phyloP scores from a whole-genome alignment of 805 yeast genomes.

The Scheffersomyces coipomensis region DNA sequence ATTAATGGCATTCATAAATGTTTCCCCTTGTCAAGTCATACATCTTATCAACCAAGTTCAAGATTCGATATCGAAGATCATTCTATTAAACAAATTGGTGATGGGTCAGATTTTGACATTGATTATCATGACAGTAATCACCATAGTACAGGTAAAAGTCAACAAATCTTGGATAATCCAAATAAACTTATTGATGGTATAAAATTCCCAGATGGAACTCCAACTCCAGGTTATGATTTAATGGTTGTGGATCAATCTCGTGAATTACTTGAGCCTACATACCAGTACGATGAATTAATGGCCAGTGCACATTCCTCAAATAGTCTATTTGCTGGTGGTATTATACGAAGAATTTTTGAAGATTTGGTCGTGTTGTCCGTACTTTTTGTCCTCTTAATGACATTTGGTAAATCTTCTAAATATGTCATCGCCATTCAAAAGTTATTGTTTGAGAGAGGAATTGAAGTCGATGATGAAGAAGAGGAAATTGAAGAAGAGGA shows the following conservation, averaged over 20 bases:
- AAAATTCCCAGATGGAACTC: conserved; percentile 19
- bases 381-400: conserved; percentile 31
- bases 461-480: neutral
- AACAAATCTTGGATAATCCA: neutral
- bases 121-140: neutral
- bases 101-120: conserved; percentile 11
- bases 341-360: conserved; percentile 37
- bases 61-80: conserved; percentile 16
- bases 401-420: conserved; percentile 35
- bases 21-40: conserved; percentile 23
- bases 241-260: conserved; percentile 8
- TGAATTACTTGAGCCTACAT: neutral
- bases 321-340: neutral
- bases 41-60: conserved; percentile 36
- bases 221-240: conserved; percentile 9
- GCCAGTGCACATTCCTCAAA: neutral
- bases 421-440: conserved; percentile 1
- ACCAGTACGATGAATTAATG: neutral
- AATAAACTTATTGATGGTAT: conserved; percentile 38
- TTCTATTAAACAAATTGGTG: conserved; percentile 22
- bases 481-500: conserved; percentile 3
- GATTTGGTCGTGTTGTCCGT: conserved; percentile 47
- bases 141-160: neutral
- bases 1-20: conserved; percentile 38
- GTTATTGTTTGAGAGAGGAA: conserved; percentile 2